These are phyloP conservation scores for Dactylellina sp. DNA, from an alignment of 2,329 filamentous ascomycete genomes.

Conservation along the genomic window DNA sequence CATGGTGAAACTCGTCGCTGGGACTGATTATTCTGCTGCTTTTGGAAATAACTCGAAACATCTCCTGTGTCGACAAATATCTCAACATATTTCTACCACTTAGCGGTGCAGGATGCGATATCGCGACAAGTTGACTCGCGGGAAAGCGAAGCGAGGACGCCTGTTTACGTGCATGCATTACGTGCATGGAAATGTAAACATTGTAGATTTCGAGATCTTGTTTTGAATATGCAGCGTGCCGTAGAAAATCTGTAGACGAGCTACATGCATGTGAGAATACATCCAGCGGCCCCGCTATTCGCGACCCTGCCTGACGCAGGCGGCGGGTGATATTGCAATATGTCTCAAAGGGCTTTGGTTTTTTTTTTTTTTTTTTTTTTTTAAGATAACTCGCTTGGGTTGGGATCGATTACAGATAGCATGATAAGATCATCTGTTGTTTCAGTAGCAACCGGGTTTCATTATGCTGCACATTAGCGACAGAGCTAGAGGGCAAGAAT, in stretches of 20 bases:
- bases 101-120: not conserved
- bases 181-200: conserved; percentile 2
- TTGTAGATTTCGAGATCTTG: not conserved
- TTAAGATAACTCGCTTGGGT: not conserved
- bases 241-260: not conserved
- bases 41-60: conserved; percentile 7
- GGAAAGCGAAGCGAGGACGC: not conserved
- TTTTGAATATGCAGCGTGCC: conserved; percentile 1
- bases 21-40: too few species aligned
- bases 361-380: not conserved
- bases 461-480: not conserved
- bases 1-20: too few species aligned
- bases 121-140: not conserved
- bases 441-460: conserved; percentile 8
- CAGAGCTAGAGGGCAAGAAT: not conserved
- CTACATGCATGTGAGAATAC: not conserved
- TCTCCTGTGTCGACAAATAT: not conserved
- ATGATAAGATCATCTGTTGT: not conserved
- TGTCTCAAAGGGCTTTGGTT: not conserved
- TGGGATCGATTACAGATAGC: not conserved
- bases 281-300: not conserved
- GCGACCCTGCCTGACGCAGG: conserved; percentile 2
- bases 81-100: not conserved
- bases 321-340: not conserved
- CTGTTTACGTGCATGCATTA: conserved; percentile 7